These are phyloP conservation scores for Seminavis robusta DNA, from an alignment of 108 stramenopile genomes.

Conservation along the genomic window DNA sequence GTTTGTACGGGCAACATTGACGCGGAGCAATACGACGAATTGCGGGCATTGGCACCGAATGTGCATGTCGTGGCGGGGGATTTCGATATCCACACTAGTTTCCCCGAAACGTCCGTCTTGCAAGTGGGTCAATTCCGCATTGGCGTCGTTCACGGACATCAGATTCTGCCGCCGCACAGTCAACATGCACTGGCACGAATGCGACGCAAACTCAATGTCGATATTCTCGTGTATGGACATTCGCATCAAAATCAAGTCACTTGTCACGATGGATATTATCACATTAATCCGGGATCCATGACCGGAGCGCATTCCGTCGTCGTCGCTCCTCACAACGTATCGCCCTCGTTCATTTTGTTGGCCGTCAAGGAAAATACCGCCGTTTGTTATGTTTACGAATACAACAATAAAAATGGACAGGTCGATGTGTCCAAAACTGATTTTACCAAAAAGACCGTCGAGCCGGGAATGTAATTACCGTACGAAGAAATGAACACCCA, in stretches of 20 bases:
- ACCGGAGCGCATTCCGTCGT: slow-evolving; percentile 86
- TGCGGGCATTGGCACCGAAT: slow-evolving; percentile 90
- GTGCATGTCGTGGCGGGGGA: slow-evolving; percentile 93
- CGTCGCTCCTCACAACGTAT: slow-evolving; percentile 33
- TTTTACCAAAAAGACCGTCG: slow-evolving; percentile 48
- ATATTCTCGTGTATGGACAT: slow-evolving; percentile 94
- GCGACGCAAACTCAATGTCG: slow-evolving; percentile 84
- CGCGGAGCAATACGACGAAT: slow-evolving; percentile 84
- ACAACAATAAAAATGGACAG: slow-evolving; percentile 48
- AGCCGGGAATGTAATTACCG: too few relatives aligned
- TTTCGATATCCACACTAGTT: slow-evolving; percentile 40
- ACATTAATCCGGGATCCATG: slow-evolving; percentile 93
- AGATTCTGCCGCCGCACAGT: slow-evolving; percentile 87
- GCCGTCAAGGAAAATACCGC: slow-evolving; percentile 92
- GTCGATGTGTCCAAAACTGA: slow-evolving; percentile 87
- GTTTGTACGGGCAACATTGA: slow-evolving; percentile 96
- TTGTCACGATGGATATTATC: slow-evolving; percentile 81
- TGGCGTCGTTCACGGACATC: slow-evolving; percentile 94
- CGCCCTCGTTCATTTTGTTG: slow-evolving; percentile 88
- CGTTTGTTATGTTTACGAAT: slow-evolving; percentile 91
- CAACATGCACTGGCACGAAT: slow-evolving; percentile 65
- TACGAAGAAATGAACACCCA: too few relatives aligned
- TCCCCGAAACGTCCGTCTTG: slow-evolving; percentile 89
- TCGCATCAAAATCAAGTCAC: slow-evolving; percentile 89
- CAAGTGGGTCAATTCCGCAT: slow-evolving; percentile 92